Conservation (phyloP, 768 basidiomycete species). For the Pulveroboletus sp. region DNA sequence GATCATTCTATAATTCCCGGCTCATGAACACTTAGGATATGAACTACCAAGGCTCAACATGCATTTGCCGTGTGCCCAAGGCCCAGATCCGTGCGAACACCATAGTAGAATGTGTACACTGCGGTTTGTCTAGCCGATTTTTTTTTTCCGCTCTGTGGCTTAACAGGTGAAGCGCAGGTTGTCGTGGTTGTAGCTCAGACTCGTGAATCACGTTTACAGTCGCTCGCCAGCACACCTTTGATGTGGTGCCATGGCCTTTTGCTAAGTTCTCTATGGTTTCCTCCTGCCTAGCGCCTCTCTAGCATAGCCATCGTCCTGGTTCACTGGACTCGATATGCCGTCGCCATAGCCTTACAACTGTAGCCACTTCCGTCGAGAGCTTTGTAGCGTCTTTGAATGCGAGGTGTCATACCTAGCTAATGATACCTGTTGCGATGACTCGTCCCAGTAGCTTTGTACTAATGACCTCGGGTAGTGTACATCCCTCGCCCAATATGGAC, state of each 20-base stretch:
- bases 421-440: background rate
- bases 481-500: background rate
- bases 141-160: slow-evolving; percentile 3
- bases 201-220: slow-evolving; percentile 39
- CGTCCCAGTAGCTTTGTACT: background rate
- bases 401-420: background rate
- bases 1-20: slow-evolving; percentile 1
- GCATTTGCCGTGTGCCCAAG: slow-evolving; percentile 96
- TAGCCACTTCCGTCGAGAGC: background rate
- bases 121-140: slow-evolving; percentile 57
- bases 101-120: slow-evolving; percentile 94
- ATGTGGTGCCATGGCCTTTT: background rate
- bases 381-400: background rate
- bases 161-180: slow-evolving; percentile 48
- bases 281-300: background rate
- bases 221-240: background rate
- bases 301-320: background rate
- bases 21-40: slow-evolving; percentile 63
- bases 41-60: slow-evolving; percentile 99
- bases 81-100: slow-evolving; percentile 86
- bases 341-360: background rate
- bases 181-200: slow-evolving; percentile 88
- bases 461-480: too few relatives aligned
- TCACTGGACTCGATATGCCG: background rate
- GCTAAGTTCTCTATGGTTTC: background rate